Conservation (phyloP, 1,139 yeast species). For the Yamadazyma pseudoaaseri region DNA sequence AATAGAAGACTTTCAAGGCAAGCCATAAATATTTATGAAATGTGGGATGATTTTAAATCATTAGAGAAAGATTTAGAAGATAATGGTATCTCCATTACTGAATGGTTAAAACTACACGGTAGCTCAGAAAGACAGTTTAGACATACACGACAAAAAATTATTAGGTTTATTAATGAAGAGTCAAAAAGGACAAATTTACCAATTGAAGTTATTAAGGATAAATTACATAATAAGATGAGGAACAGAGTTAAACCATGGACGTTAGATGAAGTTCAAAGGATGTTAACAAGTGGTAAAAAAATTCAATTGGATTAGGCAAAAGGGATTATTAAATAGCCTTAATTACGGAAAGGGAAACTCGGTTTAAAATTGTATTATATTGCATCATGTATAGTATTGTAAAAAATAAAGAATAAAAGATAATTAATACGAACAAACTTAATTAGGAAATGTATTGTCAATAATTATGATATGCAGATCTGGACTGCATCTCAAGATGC, state of each 20-base stretch:
- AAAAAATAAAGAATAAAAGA: background rate
- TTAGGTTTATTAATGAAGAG: conserved; percentile 35
- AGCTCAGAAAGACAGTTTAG: conserved; percentile 34
- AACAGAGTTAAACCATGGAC: conserved; percentile 37
- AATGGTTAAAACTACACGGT: conserved; percentile 38
- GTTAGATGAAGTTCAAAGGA: conserved; percentile 38
- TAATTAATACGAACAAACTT: too few species aligned
- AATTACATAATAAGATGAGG: conserved; percentile 32
- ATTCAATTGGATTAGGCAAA: conserved; percentile 28
- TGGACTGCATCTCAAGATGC: too few species aligned
- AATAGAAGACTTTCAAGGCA: conserved; percentile 30
- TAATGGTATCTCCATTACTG: conserved; percentile 30
- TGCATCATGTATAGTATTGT: conserved; percentile 1
- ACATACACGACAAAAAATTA: conserved; percentile 34
- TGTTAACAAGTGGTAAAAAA: conserved; percentile 34
- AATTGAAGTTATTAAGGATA: conserved; percentile 30
- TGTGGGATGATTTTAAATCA: conserved; percentile 41
- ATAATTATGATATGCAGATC: too few species aligned
- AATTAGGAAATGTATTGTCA: too few species aligned
- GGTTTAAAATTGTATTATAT: background rate
- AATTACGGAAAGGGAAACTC: too few species aligned
- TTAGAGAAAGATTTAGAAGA: conserved; percentile 27
- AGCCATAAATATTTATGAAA: conserved; percentile 32
- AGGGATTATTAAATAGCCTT: too few species aligned
- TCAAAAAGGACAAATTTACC: conserved; percentile 21